Evolutionary conservation across 2,329 filamentous ascomycete species (phyloP).

Genomic region (Niveomyces coronatus): DNA sequence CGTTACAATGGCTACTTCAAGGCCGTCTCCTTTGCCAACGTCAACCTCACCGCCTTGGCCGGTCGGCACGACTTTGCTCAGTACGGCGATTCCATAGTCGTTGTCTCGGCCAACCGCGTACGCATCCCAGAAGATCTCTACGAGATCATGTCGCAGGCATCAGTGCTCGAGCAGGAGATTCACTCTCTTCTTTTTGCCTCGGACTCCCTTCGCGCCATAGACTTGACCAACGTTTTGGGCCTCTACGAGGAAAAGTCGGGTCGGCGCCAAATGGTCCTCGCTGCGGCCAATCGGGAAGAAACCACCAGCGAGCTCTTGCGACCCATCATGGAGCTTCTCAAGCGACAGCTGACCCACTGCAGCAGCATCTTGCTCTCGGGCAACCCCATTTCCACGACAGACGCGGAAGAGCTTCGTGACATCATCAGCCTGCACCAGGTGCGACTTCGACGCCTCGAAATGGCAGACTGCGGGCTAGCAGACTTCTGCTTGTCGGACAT

Average conservation of each 20-base stretch:
- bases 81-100: slow-evolving; percentile 37
- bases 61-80: slow-evolving; percentile 32
- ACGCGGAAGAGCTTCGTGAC: slow-evolving; percentile 40
- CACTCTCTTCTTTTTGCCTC: slow-evolving; percentile 46
- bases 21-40: slow-evolving; percentile 42
- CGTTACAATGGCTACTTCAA: slow-evolving; percentile 51
- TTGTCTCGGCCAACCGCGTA: slow-evolving; percentile 42
- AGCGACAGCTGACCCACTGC: slow-evolving; percentile 36
- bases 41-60: slow-evolving; percentile 35
- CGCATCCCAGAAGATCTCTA: slow-evolving; percentile 38
- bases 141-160: slow-evolving; percentile 36
- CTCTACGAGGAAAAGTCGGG: slow-evolving; percentile 15
- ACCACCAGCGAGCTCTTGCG: slow-evolving; percentile 32
- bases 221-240: slow-evolving; percentile 35
- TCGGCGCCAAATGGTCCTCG: slow-evolving; percentile 16
- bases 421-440: slow-evolving; percentile 24
- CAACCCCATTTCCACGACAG: slow-evolving; percentile 34
- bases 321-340: slow-evolving; percentile 39
- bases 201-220: slow-evolving; percentile 43
- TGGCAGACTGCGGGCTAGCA: slow-evolving; percentile 41
- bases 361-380: slow-evolving; percentile 41
- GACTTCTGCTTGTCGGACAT: slow-evolving; percentile 37
- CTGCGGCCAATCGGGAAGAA: slow-evolving; percentile 14
- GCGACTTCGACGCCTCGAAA: slow-evolving; percentile 36
- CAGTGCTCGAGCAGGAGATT: slow-evolving; percentile 45